Evolutionary conservation across 2,329 filamentous ascomycete genomes (phyloP).

Genomic region (Colletotrichum tamarilloi): DNA sequence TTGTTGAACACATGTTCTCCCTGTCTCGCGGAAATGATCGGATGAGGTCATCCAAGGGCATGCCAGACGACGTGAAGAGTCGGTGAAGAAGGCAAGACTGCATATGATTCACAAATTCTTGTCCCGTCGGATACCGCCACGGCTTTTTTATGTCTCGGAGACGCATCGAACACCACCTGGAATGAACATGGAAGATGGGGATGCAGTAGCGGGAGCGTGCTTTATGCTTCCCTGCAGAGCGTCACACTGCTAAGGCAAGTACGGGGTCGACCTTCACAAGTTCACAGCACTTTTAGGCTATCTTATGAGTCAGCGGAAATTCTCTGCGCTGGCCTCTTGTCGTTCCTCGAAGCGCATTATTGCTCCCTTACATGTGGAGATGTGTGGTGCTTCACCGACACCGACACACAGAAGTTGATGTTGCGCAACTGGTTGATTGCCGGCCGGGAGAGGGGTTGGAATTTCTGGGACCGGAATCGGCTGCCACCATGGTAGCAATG

Average conservation of each 20-base stretch:
- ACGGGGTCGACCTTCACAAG: conserved; percentile 6
- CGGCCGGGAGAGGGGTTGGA: not conserved
- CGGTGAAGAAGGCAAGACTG: conserved; percentile 34
- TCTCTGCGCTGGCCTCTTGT: not conserved
- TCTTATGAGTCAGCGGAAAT: conserved; percentile 27
- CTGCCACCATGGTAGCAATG: not conserved
- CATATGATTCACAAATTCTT: conserved; percentile 17
- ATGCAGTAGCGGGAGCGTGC: conserved; percentile 35
- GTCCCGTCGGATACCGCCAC: conserved; percentile 25
- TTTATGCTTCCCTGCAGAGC: conserved; percentile 32
- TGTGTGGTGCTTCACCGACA: conserved; percentile 28
- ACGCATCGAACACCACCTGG: conserved; percentile 34
- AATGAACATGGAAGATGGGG: conserved; percentile 28
- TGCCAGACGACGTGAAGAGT: conserved; percentile 34
- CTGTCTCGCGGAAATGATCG: conserved; percentile 5
- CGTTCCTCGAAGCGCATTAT: not conserved
- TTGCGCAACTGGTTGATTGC: conserved; percentile 23
- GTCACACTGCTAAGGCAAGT: conserved; percentile 32
- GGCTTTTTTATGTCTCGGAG: conserved; percentile 30
- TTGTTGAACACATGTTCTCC: conserved; percentile 17
- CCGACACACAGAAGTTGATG: conserved; percentile 13
- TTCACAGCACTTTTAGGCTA: conserved; percentile 26
- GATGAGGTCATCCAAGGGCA: conserved; percentile 31
- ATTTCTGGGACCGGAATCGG: not conserved
- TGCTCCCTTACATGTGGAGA: conserved; percentile 25